A percentile compares a stretch with the other conserved stretches of the same genome.
Conservation (phyloP, 176 grass and related monocot genomes). For the Thalia dealbata region DNA sequence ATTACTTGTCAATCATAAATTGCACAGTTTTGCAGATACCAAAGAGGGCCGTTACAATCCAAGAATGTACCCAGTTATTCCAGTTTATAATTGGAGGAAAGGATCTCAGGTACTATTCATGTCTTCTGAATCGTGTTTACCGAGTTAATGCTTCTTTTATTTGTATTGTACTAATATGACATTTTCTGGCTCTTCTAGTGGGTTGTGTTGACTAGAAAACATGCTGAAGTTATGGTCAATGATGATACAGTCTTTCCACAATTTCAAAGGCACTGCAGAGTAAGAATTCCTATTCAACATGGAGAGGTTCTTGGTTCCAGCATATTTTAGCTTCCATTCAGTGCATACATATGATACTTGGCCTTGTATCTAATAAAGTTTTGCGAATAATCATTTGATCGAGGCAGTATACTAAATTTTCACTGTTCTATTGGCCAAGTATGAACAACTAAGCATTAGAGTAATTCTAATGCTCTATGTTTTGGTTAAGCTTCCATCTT, state of each 20-base stretch:
- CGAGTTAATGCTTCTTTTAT: not conserved
- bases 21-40: slow-evolving; percentile 94
- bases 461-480: not conserved
- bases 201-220: slow-evolving; percentile 85
- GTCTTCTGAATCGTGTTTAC: not conserved
- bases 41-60: slow-evolving; percentile 95
- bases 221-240: slow-evolving; percentile 79
- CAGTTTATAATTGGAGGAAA: slow-evolving; percentile 88
- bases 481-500: too few species aligned
- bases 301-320: slow-evolving; percentile 16
- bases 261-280: slow-evolving; percentile 88
- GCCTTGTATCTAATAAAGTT: not conserved
- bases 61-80: slow-evolving; percentile 83
- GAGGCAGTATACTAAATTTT: not conserved
- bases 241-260: slow-evolving; percentile 64
- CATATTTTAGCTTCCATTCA: not conserved
- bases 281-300: slow-evolving; percentile 30
- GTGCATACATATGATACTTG: not conserved
- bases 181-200: slow-evolving; percentile 35
- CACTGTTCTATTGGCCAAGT: not conserved
- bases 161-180: slow-evolving; percentile 8
- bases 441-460: not conserved
- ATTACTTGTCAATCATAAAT: not conserved
- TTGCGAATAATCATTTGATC: not conserved
- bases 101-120: slow-evolving; percentile 72